phyloP scores from a whole-genome alignment of 352 stramenopile genomes.

The Phytopythium ostracodes region DNA sequence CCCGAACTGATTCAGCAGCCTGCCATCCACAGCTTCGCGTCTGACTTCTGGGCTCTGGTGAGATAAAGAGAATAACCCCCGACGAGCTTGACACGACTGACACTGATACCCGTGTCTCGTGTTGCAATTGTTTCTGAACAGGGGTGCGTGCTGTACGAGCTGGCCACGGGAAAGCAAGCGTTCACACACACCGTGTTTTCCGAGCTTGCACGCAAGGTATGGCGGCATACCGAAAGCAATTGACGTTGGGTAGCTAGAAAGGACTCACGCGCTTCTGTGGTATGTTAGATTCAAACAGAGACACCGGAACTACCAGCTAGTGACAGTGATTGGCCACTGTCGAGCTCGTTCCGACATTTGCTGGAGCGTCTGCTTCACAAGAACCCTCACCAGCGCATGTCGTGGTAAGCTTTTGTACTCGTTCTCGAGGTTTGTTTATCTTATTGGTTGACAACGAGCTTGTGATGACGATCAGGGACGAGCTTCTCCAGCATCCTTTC shows the following conservation, averaged over 20 bases:
- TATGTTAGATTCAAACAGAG: constrained; percentile 63
- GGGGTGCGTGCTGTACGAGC: constrained; percentile 79
- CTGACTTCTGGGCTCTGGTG: constrained; percentile 86
- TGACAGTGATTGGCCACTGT: constrained; percentile 47
- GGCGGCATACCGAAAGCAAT: background rate
- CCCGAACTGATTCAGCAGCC: constrained; percentile 88
- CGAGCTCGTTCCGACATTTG: constrained; percentile 49
- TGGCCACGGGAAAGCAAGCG: constrained; percentile 56
- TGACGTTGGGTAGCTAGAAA: background rate
- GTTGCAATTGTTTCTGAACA: constrained; percentile 10
- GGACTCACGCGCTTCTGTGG: background rate
- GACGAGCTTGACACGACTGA: background rate
- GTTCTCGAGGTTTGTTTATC: constrained; percentile 1
- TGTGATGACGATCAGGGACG: constrained; percentile 18
- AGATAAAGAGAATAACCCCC: background rate
- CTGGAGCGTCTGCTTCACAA: constrained; percentile 57
- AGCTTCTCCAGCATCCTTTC: constrained; percentile 67
- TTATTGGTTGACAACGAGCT: background rate
- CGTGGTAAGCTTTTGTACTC: constrained; percentile 42
- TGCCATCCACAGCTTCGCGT: constrained; percentile 86
- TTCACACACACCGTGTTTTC: constrained; percentile 76
- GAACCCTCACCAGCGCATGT: constrained; percentile 69
- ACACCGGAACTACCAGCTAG: constrained; percentile 33
- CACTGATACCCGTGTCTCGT: background rate
- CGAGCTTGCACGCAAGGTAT: constrained; percentile 63